Evolutionary conservation across 2,329 filamentous ascomycete genomes (phyloP).

Genomic region (Claviceps citrina): DNA sequence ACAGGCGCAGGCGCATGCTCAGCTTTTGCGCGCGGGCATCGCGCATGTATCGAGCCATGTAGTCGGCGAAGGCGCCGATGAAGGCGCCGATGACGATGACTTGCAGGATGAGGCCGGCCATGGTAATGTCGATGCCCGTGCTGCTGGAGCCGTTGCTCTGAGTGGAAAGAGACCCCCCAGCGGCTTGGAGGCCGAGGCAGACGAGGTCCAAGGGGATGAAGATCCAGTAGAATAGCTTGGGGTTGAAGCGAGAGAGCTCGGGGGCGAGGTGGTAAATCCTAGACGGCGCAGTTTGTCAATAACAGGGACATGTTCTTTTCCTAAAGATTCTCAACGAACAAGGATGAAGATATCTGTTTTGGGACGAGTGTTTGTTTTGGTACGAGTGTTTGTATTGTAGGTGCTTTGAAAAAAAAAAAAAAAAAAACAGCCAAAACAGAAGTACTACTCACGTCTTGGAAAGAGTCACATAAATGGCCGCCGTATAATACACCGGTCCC

Average conservation of each 20-base stretch:
- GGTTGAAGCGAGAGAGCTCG: constrained; percentile 25
- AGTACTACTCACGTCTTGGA: constrained; percentile 19
- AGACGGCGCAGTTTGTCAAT: too few relatives aligned
- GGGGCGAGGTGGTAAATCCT: constrained; percentile 25
- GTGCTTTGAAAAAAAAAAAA: too few relatives aligned
- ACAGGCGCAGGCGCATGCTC: constrained; percentile 20
- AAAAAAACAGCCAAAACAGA: too few relatives aligned
- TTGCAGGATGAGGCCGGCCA: constrained; percentile 42
- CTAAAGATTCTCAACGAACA: too few relatives aligned
- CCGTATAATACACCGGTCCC: constrained; percentile 30
- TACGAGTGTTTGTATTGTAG: too few relatives aligned
- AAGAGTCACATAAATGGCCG: constrained; percentile 50
- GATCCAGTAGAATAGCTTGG: constrained; percentile 26
- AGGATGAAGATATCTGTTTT: too few relatives aligned
- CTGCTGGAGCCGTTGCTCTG: constrained; percentile 28
- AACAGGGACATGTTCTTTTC: too few relatives aligned
- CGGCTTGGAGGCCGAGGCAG: constrained; percentile 39
- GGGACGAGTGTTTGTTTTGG: too few relatives aligned
- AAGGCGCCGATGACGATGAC: constrained; percentile 40
- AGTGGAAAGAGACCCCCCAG: constrained; percentile 37
- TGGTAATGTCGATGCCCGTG: constrained; percentile 22
- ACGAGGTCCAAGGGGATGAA: constrained; percentile 39
- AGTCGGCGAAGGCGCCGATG: constrained; percentile 30
- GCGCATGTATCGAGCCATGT: constrained; percentile 26
- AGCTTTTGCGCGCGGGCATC: constrained; percentile 9